These are phyloP conservation scores for Epichloe sylvatica DNA, from an alignment of 2,329 filamentous ascomycete genomes.

Conservation along the genomic window DNA sequence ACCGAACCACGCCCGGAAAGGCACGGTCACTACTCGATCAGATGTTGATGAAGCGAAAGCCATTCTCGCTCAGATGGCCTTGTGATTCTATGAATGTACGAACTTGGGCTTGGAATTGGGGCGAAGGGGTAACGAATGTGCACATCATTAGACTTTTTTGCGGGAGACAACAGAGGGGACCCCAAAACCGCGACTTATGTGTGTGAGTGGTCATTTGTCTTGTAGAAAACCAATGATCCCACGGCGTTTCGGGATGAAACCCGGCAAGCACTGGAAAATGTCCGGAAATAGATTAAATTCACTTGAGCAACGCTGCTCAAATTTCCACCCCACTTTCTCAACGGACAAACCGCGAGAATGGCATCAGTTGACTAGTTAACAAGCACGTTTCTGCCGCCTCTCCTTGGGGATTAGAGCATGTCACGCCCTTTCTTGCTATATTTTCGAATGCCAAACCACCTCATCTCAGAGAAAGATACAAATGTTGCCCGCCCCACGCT, in stretches of 20 bases:
- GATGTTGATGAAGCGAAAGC: conserved; percentile 5
- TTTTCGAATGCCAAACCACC: conserved; percentile 1
- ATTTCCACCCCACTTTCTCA: conserved; percentile 1
- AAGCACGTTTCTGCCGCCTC: not conserved
- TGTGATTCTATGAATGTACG: conserved; percentile 1
- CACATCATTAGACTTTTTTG: no score
- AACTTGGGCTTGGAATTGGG: not conserved
- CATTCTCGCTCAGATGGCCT: not conserved
- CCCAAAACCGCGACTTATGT: no score
- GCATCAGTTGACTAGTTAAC: not conserved
- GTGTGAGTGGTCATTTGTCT: no score
- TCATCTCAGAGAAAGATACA: not conserved
- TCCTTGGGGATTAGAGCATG: not conserved
- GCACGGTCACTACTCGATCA: conserved; percentile 7
- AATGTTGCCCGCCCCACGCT: not conserved
- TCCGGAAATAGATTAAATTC: not conserved
- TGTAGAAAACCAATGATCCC: no score
- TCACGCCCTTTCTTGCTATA: not conserved
- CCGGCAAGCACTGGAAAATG: not conserved
- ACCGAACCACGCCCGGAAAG: conserved; percentile 10
- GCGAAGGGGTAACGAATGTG: no score
- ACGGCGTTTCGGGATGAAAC: no score
- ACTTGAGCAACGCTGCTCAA: conserved; percentile 3
- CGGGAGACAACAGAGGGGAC: no score
- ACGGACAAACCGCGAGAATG: not conserved